phyloP scores from a whole-genome alignment of 805 yeast genomes.

The Candida silvicultrix region DNA sequence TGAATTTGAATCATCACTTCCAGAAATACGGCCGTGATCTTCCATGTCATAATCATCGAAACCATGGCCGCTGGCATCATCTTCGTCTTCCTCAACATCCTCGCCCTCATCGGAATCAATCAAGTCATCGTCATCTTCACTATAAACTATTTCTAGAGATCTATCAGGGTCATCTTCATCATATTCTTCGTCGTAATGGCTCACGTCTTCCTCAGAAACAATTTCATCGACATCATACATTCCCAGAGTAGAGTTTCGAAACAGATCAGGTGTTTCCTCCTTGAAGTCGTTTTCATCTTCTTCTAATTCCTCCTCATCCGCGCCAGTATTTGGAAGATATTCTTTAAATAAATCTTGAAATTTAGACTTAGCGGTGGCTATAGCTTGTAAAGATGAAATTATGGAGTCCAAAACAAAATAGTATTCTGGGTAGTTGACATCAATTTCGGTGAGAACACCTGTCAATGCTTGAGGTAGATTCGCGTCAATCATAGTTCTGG shows the following conservation, averaged over 20 bases:
- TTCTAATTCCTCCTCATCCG: slow-evolving; percentile 50
- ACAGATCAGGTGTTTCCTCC: slow-evolving; percentile 74
- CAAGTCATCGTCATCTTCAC: slow-evolving; percentile 27
- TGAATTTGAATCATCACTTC: slow-evolving; percentile 9
- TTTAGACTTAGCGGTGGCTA: slow-evolving; percentile 51
- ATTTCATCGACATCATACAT: slow-evolving; percentile 85
- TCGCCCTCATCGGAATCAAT: slow-evolving; percentile 21
- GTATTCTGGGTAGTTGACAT: slow-evolving; percentile 67
- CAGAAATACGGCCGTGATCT: neutral
- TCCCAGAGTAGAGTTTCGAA: slow-evolving; percentile 85
- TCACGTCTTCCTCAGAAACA: slow-evolving; percentile 57
- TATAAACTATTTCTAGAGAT: slow-evolving; percentile 24
- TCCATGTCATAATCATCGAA: slow-evolving; percentile 5
- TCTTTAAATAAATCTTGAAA: slow-evolving; percentile 54
- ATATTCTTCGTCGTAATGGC: slow-evolving; percentile 42
- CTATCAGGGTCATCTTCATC: slow-evolving; percentile 32
- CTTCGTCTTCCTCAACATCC: slow-evolving; percentile 21
- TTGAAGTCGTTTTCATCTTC: slow-evolving; percentile 51
- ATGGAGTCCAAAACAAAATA: slow-evolving; percentile 52
- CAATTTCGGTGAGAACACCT: slow-evolving; percentile 54
- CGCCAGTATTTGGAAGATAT: slow-evolving; percentile 27
- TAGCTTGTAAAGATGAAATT: slow-evolving; percentile 49
- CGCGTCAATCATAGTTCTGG: slow-evolving; percentile 63
- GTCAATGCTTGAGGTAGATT: slow-evolving; percentile 55
- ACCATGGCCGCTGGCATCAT: slow-evolving; percentile 9